Conservation (phyloP, 1,139 yeast genomes). For the Debaryomyces udenii region DNA sequence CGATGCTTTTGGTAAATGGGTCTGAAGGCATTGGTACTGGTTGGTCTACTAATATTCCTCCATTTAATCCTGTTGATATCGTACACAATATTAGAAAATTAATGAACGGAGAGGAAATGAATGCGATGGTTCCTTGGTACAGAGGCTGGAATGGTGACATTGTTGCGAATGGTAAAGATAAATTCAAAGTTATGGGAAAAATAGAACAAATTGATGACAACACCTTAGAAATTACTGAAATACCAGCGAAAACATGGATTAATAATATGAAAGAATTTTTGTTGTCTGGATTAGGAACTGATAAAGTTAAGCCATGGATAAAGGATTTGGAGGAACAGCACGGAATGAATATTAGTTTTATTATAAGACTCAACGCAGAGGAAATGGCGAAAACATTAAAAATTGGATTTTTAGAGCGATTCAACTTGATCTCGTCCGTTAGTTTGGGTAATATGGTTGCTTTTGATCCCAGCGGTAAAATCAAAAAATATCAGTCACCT, state of each 20-base stretch:
- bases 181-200: conserved; percentile 74
- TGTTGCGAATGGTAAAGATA: conserved; percentile 64
- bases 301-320: conserved; percentile 79
- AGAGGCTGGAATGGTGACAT: conserved; percentile 92
- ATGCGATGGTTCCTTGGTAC: conserved; percentile 90
- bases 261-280: conserved; percentile 84
- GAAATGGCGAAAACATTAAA: conserved; percentile 81
- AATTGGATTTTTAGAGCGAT: conserved; percentile 80
- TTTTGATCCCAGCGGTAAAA: conserved; percentile 89
- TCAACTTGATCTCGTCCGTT: conserved; percentile 71
- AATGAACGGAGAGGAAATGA: conserved; percentile 72
- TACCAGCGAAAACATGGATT: conserved; percentile 95
- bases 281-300: conserved; percentile 74
- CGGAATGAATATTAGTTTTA: conserved; percentile 76
- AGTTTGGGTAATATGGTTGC: conserved; percentile 91
- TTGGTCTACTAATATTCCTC: conserved; percentile 95
- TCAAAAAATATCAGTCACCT: conserved; percentile 76
- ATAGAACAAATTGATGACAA: conserved; percentile 81
- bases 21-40: conserved; percentile 99
- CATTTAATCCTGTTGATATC: conserved; percentile 84
- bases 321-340: conserved; percentile 96
- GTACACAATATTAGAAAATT: conserved; percentile 71
- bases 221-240: conserved; percentile 86
- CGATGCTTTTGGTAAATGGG: conserved; percentile 93
- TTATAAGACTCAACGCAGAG: conserved; percentile 69